Percentiles rank a stretch among this genome's conserved stretches.
These are phyloP conservation scores for Neurospora sublineolata DNA, from an alignment of 495 filamentous ascomycete genomes.

Conservation along the genomic window DNA sequence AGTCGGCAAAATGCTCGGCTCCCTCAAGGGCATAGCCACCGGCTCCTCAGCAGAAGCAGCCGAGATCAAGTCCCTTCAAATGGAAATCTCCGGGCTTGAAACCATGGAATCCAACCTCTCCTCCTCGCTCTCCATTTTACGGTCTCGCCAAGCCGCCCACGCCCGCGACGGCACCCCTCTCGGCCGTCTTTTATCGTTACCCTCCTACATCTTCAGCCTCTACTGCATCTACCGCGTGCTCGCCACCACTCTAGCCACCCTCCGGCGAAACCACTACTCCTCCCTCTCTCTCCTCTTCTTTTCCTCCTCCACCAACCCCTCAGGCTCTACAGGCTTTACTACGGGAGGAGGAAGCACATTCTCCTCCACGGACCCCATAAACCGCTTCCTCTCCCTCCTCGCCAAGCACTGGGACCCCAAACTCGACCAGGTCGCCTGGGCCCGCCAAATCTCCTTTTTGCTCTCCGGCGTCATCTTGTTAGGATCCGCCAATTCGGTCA, in stretches of 20 bases:
- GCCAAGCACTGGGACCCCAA: slow-evolving; percentile 62
- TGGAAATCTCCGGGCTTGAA: slow-evolving; percentile 70
- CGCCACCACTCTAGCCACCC: slow-evolving; percentile 50
- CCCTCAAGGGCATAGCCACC: slow-evolving; percentile 36
- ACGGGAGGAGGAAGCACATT: slow-evolving; percentile 20
- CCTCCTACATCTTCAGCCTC: slow-evolving; percentile 54
- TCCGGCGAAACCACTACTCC: slow-evolving; percentile 42
- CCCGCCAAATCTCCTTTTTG: slow-evolving; percentile 64
- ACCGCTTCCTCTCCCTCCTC: slow-evolving; percentile 60
- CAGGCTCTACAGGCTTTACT: neutral
- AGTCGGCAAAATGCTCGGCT: slow-evolving; percentile 55
- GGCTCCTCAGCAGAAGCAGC: slow-evolving; percentile 46
- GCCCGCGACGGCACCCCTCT: slow-evolving; percentile 48
- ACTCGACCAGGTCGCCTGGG: slow-evolving; percentile 60
- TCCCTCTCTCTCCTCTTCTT: slow-evolving; percentile 24
- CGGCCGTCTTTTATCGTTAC: slow-evolving; percentile 46
- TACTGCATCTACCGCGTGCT: slow-evolving; percentile 70
- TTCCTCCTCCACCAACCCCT: neutral
- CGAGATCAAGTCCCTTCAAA: slow-evolving; percentile 51
- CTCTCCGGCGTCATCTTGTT: slow-evolving; percentile 68
- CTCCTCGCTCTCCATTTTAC: slow-evolving; percentile 46
- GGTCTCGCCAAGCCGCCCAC: slow-evolving; percentile 46
- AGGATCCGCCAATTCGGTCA: slow-evolving; percentile 60
- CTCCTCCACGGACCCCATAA: slow-evolving; percentile 64
- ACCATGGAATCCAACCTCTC: slow-evolving; percentile 60